phyloP scores from a whole-genome alignment of 73 alveolate genomes.

The Blepharisma stoltei region DNA sequence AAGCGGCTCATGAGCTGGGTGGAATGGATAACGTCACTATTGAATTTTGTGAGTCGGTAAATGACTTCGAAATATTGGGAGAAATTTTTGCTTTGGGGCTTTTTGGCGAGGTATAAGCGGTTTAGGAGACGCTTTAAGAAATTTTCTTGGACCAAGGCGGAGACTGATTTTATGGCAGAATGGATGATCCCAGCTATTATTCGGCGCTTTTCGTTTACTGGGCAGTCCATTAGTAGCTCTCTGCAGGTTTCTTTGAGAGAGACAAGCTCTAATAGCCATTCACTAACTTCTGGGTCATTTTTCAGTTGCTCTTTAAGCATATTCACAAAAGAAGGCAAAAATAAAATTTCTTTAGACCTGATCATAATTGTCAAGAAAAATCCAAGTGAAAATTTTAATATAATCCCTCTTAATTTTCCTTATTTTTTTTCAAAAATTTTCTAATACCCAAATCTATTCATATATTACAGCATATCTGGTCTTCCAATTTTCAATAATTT shows the following conservation, averaged over 20 bases:
- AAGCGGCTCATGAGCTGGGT: neutral
- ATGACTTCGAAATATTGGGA: neutral
- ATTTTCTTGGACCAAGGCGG: conserved; percentile 34
- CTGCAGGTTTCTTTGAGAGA: conserved; percentile 28
- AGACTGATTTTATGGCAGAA: conserved; percentile 42
- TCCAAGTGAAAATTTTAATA: conserved; percentile 34
- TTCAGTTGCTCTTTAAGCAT: conserved; percentile 31
- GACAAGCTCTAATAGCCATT: conserved; percentile 48
- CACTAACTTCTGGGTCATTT: conserved; percentile 29
- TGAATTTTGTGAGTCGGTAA: neutral
- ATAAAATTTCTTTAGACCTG: conserved; percentile 45
- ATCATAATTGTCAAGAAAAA: conserved; percentile 48
- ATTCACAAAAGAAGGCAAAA: conserved; percentile 35
- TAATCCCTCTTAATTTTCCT: neutral
- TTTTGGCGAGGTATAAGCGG: neutral
- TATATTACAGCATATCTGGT: conserved; percentile 25
- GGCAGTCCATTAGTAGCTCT: conserved; percentile 58
- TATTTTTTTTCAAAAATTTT: neutral
- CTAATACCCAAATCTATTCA: conserved; percentile 24
- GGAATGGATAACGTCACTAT: neutral
- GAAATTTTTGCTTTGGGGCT: neutral
- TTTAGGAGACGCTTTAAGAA: conserved; percentile 7
- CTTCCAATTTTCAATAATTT: conserved; percentile 38
- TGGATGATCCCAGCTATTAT: conserved; percentile 45
- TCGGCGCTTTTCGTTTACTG: conserved; percentile 52